Evolutionary conservation across 768 basidiomycete species (phyloP), one percentile per base, ranked within the genome.

Genomic region (Pleurotus sapidus): DNA sequence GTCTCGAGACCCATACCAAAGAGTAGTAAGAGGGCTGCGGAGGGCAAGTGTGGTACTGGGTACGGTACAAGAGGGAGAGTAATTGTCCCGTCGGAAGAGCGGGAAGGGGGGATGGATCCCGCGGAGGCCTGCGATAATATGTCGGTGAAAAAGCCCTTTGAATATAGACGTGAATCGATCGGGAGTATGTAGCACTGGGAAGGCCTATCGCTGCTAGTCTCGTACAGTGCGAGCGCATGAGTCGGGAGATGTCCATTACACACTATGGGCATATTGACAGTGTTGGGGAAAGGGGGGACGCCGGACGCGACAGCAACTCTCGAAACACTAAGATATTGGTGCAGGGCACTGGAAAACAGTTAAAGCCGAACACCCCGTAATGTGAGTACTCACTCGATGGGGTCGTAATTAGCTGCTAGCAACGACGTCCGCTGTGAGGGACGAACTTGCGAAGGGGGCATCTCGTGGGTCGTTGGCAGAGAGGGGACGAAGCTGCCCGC

Each of bases 21-120:
- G 58, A 88, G 79, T 25, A 87, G 70, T 15, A 88, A 72, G 1
- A 88, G 70, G 0, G 86, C 74, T 39, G 86, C 68, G 0, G 86
- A 84, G 3, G 73, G 67, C 7, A 75, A 73, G 60, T 87, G 84
- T 1, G 85, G 85, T 24, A 83, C 78, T 40, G 67, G 65, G 37
- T 80, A 55, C 20, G 74, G 71, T 24, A 87, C 67, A 14, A 87
- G 77, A 0, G 85, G 83, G 8, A 87, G 74, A 3, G 79, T 78
- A 47, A 85, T 71, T 20, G 73, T 64, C 55, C 67, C 72, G 14
- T 40, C 43, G 27, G 65, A 64, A 14, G 69, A 46, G 3, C 75
- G 75, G 4, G 65, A 62, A 25, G 76, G 73, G 14, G 68, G 61
- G 7, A 72, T 62, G 4, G 69, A 64, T n/a, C 70, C 74, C 15